Conservation (phyloP, 768 basidiomycete species). For the Rubroboletus satanas region DNA sequence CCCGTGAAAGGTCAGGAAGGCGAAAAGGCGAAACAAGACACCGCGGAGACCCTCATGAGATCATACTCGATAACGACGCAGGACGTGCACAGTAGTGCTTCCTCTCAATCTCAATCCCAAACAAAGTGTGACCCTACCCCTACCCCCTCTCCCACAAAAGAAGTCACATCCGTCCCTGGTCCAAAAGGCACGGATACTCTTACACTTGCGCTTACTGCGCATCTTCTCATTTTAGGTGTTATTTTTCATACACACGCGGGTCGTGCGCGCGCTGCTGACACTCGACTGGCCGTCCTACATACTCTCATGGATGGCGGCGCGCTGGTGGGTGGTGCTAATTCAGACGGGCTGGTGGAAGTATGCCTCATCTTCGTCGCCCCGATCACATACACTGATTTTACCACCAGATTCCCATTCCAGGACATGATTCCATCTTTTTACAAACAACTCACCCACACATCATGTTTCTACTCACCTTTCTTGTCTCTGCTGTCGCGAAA, state of each 20-base stretch:
- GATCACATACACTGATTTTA: not conserved
- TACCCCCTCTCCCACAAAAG: conserved; percentile 1
- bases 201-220: conserved; percentile 45
- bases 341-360: conserved; percentile 40
- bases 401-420: conserved; percentile 28
- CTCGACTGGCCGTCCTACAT: conserved; percentile 57
- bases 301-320: conserved; percentile 61
- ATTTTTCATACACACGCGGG: conserved; percentile 62
- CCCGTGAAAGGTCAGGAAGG: not conserved
- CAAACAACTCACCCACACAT: conserved; percentile 67
- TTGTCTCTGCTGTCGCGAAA: conserved; percentile 62
- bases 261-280: conserved; percentile 42
- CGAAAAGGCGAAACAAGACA: conserved; percentile 12
- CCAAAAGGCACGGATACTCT: conserved; percentile 29
- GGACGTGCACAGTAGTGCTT: conserved; percentile 25
- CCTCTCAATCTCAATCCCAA: conserved; percentile 25
- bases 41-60: conserved; percentile 17
- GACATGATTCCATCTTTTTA: conserved; percentile 46
- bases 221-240: conserved; percentile 59
- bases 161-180: not conserved
- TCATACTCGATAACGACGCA: conserved; percentile 29
- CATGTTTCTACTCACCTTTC: conserved; percentile 60
- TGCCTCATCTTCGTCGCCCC: conserved; percentile 18
- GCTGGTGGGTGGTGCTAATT: conserved; percentile 33
- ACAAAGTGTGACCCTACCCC: not conserved